Conservation (phyloP, 2,329 filamentous ascomycete genomes). For the Juglanconis sp. region DNA sequence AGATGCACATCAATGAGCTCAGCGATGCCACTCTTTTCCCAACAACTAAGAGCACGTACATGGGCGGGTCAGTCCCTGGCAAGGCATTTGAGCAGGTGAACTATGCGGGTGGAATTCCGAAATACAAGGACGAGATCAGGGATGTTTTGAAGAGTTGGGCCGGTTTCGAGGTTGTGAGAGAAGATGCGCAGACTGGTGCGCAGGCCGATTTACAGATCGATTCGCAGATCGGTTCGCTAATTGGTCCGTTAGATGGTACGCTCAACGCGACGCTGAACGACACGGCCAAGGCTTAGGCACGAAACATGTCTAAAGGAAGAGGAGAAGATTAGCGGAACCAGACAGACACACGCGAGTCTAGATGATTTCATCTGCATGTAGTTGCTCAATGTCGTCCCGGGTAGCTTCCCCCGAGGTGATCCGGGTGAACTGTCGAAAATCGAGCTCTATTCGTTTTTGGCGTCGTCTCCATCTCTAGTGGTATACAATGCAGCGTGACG, state of each 20-base stretch:
- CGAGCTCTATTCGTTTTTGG: constrained; percentile 4
- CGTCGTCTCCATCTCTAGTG: constrained; percentile 6
- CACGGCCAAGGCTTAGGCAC: neutral
- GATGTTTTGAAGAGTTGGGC: constrained; percentile 32
- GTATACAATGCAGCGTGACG: constrained; percentile 6
- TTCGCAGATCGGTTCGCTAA: neutral
- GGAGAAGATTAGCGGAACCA: neutral
- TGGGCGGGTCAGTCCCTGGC: constrained; percentile 53
- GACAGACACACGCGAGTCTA: neutral
- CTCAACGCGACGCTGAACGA: neutral
- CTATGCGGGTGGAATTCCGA: constrained; percentile 40
- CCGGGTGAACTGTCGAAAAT: neutral
- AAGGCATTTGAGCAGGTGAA: constrained; percentile 51
- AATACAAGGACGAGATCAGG: constrained; percentile 32
- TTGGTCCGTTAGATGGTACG: neutral
- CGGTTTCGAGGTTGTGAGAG: constrained; percentile 28
- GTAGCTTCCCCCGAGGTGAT: neutral
- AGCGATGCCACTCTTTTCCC: constrained; percentile 47
- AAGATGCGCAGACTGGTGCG: neutral
- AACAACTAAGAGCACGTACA: constrained; percentile 40
- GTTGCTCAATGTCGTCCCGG: neutral
- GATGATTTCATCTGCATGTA: neutral
- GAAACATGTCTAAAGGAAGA: neutral
- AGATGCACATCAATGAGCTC: constrained; percentile 43
- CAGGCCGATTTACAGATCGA: neutral